Evolutionary conservation across 371 early-diverging fungal genomes (phyloP), one percentile per base, ranked within the genome.

Genomic region (Funneliformis caledonium): DNA sequence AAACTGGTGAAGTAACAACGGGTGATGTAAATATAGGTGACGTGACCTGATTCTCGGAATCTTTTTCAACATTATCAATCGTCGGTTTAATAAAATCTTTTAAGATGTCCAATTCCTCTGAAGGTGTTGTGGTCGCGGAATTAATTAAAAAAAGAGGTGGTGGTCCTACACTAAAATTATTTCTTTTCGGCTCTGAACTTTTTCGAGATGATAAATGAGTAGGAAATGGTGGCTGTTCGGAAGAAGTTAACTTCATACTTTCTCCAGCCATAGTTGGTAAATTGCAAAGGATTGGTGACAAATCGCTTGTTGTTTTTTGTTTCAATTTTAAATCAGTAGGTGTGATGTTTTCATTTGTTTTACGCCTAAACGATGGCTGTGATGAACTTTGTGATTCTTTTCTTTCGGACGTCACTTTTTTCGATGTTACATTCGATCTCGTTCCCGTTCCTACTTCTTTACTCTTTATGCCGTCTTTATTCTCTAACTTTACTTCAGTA

Each of bases 161-260:
- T 52, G 52, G 16, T 52, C 52, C 52, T 16, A 56, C 56, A 19
- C 16, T 16, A 19, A 56, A 56, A 19, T 56, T 56, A 56, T 19
- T 56, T 56, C 56, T 19, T 56, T 19, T 19, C 2, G 56, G 0
- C 16, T 7, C 7, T 56, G 56, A 56, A 56, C 19, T 19, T 19
- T 56, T 56, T 56, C 56, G 56, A 19, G 7, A 16, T 16, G 14
- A 10, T 72, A 65, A 37, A 50, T 45, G 78, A 47, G 42, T 65
- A 22, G 78, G 78, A 65, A 45, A 64, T 42, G 67, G 45, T 37
- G 76, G 76, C 26, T 65, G 78, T 33, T 59, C 59, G 16, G 12
- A 43, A 9, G 45, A 42, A 42, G 2, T 16, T n/a, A 16, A 19
- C 3, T 73, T 22, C 33, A 9, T 16, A 75, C 9, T 9, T 37